These are phyloP conservation scores for Apiotrichum gracile DNA, from an alignment of 1,284 basidiomycete genomes.

Conservation along the genomic window DNA sequence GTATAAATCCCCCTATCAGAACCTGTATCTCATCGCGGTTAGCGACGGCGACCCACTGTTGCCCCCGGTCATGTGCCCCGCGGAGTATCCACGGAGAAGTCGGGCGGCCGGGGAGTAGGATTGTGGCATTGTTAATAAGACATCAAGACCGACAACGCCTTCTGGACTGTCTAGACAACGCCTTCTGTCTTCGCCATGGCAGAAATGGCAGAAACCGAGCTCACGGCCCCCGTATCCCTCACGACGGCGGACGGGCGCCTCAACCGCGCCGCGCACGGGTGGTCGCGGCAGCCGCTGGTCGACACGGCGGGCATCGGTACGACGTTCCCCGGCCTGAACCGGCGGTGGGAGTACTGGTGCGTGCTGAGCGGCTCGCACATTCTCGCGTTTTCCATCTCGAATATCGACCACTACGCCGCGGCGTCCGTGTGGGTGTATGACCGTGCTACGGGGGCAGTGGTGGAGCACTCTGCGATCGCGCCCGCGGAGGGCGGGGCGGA, in stretches of 20 bases:
- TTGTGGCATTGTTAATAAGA: too few relatives aligned
- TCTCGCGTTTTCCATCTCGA: conserved; percentile 4
- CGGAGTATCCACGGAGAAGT: too few relatives aligned
- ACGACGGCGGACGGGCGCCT: conserved; percentile 2
- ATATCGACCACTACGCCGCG: background rate
- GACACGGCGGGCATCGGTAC: conserved; percentile 9
- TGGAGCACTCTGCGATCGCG: background rate
- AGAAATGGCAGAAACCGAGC: background rate
- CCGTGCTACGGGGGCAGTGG: background rate
- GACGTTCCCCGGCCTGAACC: conserved; percentile 1
- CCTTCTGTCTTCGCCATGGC: background rate
- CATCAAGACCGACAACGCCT: too few relatives aligned
- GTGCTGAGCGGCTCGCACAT: conserved; percentile 8
- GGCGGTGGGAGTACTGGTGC: conserved; percentile 15
- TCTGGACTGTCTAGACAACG: too few relatives aligned
- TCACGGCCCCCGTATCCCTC: conserved; percentile 6
- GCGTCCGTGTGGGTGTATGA: too few relatives aligned
- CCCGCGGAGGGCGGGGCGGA: background rate
- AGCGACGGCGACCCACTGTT: too few relatives aligned
- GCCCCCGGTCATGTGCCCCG: too few relatives aligned
- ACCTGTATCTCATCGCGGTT: too few relatives aligned
- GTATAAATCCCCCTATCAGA: too few relatives aligned
- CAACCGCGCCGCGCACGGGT: conserved; percentile 9
- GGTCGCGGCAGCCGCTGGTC: conserved; percentile 11
- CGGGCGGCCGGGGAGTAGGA: too few relatives aligned